Evolutionary conservation across 352 stramenopile species (phyloP).

Genomic region (Thraustotheca clavata): DNA sequence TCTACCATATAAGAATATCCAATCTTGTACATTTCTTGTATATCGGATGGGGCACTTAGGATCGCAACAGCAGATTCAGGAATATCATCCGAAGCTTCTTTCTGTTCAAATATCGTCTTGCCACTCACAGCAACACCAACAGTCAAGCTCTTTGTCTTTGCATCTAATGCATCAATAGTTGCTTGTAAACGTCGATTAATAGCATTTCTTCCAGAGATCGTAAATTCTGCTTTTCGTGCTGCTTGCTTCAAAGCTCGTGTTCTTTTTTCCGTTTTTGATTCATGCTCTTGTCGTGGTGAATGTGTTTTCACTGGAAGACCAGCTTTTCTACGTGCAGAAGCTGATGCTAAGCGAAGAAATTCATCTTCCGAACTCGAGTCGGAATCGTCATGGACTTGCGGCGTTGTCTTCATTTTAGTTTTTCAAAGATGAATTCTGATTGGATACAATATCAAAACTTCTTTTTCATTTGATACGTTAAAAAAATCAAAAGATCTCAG

Average conservation of each 20-base stretch:
- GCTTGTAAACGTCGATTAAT: constrained; percentile 6
- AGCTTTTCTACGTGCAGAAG: constrained; percentile 10
- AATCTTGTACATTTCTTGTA: constrained; percentile 16
- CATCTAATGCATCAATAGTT: background rate
- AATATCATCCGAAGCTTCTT: background rate
- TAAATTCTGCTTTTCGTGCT: constrained; percentile 7
- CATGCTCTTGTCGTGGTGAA: background rate
- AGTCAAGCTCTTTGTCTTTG: constrained; percentile 3
- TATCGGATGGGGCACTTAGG: constrained; percentile 5
- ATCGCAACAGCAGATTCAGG: background rate
- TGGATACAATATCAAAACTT: constrained; percentile 1
- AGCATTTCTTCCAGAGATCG: constrained; percentile 7
- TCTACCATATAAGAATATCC: background rate
- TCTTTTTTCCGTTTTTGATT: background rate
- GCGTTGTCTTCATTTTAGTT: background rate
- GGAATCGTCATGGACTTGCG: constrained; percentile 4
- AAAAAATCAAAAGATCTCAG: background rate
- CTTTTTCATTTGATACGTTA: background rate
- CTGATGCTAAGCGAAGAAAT: constrained; percentile 15
- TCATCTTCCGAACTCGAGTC: constrained; percentile 19
- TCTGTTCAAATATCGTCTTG: constrained; percentile 8
- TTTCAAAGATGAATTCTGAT: constrained; percentile 6
- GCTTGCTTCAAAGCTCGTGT: background rate
- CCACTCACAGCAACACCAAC: background rate
- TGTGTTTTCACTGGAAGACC: background rate